These are phyloP conservation scores for Elymus sibiricus DNA, from an alignment of 176 grass and related monocot species.

Conservation along the genomic window DNA sequence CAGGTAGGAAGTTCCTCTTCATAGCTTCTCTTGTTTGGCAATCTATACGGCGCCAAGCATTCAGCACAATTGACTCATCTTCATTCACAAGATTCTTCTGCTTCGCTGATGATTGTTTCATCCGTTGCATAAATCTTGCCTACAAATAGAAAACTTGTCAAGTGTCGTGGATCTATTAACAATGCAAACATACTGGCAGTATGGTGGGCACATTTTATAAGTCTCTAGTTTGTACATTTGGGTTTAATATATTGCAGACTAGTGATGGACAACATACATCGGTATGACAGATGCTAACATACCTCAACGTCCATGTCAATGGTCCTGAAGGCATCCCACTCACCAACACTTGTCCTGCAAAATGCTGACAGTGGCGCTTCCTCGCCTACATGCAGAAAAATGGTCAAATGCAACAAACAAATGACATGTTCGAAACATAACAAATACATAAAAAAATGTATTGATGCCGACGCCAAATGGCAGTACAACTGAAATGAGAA, in stretches of 20 bases:
- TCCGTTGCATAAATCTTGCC: conserved; percentile 57
- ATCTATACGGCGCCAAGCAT: conserved; percentile 76
- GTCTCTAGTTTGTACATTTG: not conserved
- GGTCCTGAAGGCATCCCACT: conserved; percentile 83
- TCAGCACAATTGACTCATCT: conserved; percentile 56
- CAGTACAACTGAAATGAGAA: not conserved
- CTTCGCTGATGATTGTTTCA: conserved; percentile 39
- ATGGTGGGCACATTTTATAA: not conserved
- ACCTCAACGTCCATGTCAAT: conserved; percentile 94
- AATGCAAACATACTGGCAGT: not conserved
- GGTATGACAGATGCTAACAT: not conserved
- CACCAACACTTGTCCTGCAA: conserved; percentile 62
- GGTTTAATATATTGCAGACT: not conserved
- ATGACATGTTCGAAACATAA: not conserved
- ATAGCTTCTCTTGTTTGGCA: conserved; percentile 74
- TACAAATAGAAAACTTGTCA: conserved; percentile 19
- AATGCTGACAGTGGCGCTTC: conserved; percentile 71
- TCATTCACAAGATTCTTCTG: conserved; percentile 44
- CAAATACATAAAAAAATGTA: not conserved
- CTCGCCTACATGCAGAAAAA: conserved; percentile 49
- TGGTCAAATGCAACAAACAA: conserved; percentile 2
- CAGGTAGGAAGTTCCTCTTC: conserved; percentile 67
- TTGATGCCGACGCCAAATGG: conserved; percentile 3
- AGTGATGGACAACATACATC: not conserved
- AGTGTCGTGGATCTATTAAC: not conserved